Evolutionary conservation across 192 early-diverging fungal species (phyloP), one percentile per base, ranked within the genome.

Genomic region (Phycomyces blakesleeanus): DNA sequence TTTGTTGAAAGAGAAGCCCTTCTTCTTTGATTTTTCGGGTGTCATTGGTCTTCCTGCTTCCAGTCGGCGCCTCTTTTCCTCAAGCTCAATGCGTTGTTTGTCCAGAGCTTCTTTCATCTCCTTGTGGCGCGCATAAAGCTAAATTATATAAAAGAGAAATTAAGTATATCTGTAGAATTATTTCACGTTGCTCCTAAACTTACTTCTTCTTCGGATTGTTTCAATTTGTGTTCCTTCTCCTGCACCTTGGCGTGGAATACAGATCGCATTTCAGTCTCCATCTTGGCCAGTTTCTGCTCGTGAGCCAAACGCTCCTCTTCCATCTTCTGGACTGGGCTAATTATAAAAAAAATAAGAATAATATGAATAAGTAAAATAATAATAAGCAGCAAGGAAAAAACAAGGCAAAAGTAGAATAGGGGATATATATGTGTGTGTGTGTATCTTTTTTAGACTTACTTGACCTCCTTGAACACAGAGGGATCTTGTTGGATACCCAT

Each of bases 181-280:
- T n/a, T n/a, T n/a, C n/a, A n/a, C n/a, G n/a, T n/a, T n/a, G n/a
- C n/a, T n/a, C n/a, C n/a, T n/a, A 24, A 7, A 18, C 21, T 49
- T 60, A 60, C 59, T 50, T 91, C 97, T 66, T 97, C 95, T 78
- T 99, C 97, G 51, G 87, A 90, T 75, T 96, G 95, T 81, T 96
- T 99, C 61, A 99, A 83, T 81, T 99, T 99, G 73, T 93, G 78
- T 75, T 99, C 97, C 84, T 97, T 97, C 80, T 99, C 97, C 60
- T 95, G 91, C 8, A 99, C 97, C 86, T 99, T 99, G 61, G 94
- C 93, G 74, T 96, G 92, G 89, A 99, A 99, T 54, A 99, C 97
- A 37, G 88, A 83, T 74, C 93, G 93, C 97, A 99, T 99, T 78
- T 99, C 97, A 37, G 88, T 85, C 78, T 99, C 95, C 97, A 99